Evolutionary conservation across 2,329 filamentous ascomycete genomes (phyloP).

Genomic region (Microcyclospora tardicrescens): DNA sequence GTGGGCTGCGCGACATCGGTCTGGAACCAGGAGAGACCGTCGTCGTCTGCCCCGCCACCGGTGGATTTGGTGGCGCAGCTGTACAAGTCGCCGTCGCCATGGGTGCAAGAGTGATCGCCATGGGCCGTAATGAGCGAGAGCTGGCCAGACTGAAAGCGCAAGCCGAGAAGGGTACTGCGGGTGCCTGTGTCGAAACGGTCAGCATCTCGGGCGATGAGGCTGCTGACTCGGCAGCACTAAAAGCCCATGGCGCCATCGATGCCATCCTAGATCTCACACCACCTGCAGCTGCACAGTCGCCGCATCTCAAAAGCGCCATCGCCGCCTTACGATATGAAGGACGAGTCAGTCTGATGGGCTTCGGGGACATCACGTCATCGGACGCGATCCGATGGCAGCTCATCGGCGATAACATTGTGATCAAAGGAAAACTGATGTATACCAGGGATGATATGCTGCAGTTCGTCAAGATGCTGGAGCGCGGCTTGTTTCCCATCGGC

Average conservation of each 20-base stretch:
- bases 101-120: slow-evolving; percentile 41
- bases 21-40: slow-evolving; percentile 37
- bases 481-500: slow-evolving; percentile 2
- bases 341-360: slow-evolving; percentile 21
- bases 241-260: slow-evolving; percentile 24
- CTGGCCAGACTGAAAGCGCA: slow-evolving; percentile 18
- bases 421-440: slow-evolving; percentile 35
- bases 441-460: slow-evolving; percentile 26
- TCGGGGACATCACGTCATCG: slow-evolving; percentile 18
- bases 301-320: slow-evolving; percentile 31
- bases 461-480: slow-evolving; percentile 33
- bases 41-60: slow-evolving; percentile 39
- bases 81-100: slow-evolving; percentile 38
- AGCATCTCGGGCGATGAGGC: slow-evolving; percentile 29
- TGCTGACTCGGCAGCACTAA: slow-evolving; percentile 25
- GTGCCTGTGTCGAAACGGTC: slow-evolving; percentile 31
- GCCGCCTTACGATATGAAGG: slow-evolving; percentile 24
- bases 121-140: slow-evolving; percentile 30
- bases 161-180: slow-evolving; percentile 9
- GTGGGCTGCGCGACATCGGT: slow-evolving; percentile 31
- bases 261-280: slow-evolving; percentile 38
- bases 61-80: slow-evolving; percentile 36
- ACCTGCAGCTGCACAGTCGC: slow-evolving; percentile 21
- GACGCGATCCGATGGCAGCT: slow-evolving; percentile 17
- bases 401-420: slow-evolving; percentile 23